A percentile compares a stretch with the other conserved stretches of the same genome.
Conservation (phyloP, 176 grass and related monocot genomes). For the Bonia amplexicaulis region DNA sequence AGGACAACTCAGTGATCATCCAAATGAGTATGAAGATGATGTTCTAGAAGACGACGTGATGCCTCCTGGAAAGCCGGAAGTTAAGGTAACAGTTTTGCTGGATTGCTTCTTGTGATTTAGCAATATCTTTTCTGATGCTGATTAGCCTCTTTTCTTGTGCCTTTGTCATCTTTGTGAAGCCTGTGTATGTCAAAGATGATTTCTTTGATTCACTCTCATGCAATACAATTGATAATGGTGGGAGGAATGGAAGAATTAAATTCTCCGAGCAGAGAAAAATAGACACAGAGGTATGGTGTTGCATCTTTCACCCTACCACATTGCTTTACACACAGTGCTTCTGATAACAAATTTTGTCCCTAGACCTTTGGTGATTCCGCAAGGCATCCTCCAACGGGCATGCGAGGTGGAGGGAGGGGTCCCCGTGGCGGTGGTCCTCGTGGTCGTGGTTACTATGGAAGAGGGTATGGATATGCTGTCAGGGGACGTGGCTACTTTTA, state of each 20-base stretch:
- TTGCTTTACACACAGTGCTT: background rate
- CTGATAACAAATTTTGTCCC: slow-evolving; percentile 11
- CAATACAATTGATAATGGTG: slow-evolving; percentile 66
- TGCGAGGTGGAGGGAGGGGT: slow-evolving; percentile 58
- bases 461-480: slow-evolving; percentile 54
- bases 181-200: slow-evolving; percentile 90
- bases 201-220: slow-evolving; percentile 95
- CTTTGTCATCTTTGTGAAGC: slow-evolving; percentile 33
- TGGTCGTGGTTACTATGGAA: slow-evolving; percentile 54
- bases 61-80: slow-evolving; percentile 35
- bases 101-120: background rate
- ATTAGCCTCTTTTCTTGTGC: slow-evolving; percentile 8
- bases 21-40: slow-evolving; percentile 58
- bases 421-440: slow-evolving; percentile 46
- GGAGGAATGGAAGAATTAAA: slow-evolving; percentile 63
- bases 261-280: slow-evolving; percentile 86
- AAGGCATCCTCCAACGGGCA: slow-evolving; percentile 59
- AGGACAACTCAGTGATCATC: slow-evolving; percentile 41
- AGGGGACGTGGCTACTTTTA: slow-evolving; percentile 41
- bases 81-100: slow-evolving; percentile 36
- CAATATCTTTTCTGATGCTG: slow-evolving; percentile 5
- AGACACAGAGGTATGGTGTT: slow-evolving; percentile 65
- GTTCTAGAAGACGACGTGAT: slow-evolving; percentile 52
- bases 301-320: background rate
- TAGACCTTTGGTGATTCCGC: slow-evolving; percentile 87